A percentile compares a stretch with the other conserved stretches of the same genome.
phyloP scores from a whole-genome alignment of 2,329 filamentous ascomycete genomes.

The Clarireedia paspali region DNA sequence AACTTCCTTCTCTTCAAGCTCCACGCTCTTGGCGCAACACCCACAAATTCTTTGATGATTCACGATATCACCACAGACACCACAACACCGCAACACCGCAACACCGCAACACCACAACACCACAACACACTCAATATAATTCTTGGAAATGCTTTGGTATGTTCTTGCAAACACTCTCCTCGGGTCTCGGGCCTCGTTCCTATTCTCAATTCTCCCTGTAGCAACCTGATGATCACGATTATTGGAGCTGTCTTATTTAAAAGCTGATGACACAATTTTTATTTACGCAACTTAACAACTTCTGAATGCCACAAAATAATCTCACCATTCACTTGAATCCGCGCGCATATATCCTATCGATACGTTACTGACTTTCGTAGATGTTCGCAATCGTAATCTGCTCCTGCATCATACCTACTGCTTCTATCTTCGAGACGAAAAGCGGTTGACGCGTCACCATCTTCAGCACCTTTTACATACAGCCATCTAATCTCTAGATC shows the following conservation, averaged over 20 bases:
- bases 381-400: neutral
- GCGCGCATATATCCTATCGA: neutral
- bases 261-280: slow-evolving; percentile 18
- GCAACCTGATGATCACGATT: slow-evolving; percentile 19
- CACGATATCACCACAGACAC: no score
- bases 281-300: slow-evolving; percentile 18
- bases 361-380: slow-evolving; percentile 5
- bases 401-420: neutral
- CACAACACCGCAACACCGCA: no score
- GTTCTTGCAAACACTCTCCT: neutral
- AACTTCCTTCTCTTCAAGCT: no score
- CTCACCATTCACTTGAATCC: neutral
- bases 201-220: neutral
- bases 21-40: no score
- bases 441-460: neutral
- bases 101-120: no score
- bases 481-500: neutral
- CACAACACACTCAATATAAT: no score
- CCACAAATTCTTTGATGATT: no score
- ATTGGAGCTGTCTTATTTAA: slow-evolving; percentile 22
- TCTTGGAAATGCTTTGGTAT: slow-evolving; percentile 4
- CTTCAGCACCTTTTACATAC: neutral
- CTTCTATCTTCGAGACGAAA: neutral
- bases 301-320: slow-evolving; percentile 14
- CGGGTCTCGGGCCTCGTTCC: neutral